A percentile compares a stretch with the other conserved stretches of the same genome.
Conservation (phyloP, 31 red algal genomes). For the Asparagopsis taxiformis region DNA sequence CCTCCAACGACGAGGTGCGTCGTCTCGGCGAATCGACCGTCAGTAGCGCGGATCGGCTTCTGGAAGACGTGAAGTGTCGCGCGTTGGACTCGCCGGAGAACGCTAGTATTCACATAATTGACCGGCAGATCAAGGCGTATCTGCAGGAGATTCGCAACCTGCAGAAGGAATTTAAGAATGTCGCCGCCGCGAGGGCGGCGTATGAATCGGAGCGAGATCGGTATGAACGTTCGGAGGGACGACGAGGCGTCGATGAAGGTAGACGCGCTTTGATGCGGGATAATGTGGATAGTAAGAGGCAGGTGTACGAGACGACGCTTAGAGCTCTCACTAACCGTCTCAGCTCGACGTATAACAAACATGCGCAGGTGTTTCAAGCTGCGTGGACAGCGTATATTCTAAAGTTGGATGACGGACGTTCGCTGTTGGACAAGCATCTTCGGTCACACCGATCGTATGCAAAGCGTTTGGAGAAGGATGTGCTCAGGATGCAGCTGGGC, state of each 20-base stretch:
- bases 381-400: constrained; percentile 77
- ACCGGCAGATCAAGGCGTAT: constrained; percentile 78
- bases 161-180: constrained; percentile 75
- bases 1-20: constrained; percentile 75
- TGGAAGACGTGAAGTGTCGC: constrained; percentile 52
- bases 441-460: constrained; percentile 58
- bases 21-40: constrained; percentile 75
- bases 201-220: constrained; percentile 46
- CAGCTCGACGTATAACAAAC: constrained; percentile 72
- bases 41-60: constrained; percentile 37
- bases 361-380: constrained; percentile 79
- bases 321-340: constrained; percentile 53
- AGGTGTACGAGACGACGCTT: constrained; percentile 66
- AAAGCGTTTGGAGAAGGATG: constrained; percentile 63
- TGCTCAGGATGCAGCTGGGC: constrained; percentile 60
- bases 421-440: constrained; percentile 62
- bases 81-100: constrained; percentile 17
- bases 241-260: constrained; percentile 62
- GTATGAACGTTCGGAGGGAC: constrained; percentile 41
- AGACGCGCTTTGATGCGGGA: constrained; percentile 21
- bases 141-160: constrained; percentile 69
- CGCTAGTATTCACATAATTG: constrained; percentile 49
- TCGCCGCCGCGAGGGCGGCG: constrained; percentile 37
- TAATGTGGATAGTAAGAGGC: constrained; percentile 22
- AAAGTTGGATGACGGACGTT: constrained; percentile 47